Percentiles rank a stretch among this genome's conserved stretches.
Evolutionary conservation across 495 filamentous ascomycete species (phyloP).

Genomic region (Umbilicaria muhlenbergii): DNA sequence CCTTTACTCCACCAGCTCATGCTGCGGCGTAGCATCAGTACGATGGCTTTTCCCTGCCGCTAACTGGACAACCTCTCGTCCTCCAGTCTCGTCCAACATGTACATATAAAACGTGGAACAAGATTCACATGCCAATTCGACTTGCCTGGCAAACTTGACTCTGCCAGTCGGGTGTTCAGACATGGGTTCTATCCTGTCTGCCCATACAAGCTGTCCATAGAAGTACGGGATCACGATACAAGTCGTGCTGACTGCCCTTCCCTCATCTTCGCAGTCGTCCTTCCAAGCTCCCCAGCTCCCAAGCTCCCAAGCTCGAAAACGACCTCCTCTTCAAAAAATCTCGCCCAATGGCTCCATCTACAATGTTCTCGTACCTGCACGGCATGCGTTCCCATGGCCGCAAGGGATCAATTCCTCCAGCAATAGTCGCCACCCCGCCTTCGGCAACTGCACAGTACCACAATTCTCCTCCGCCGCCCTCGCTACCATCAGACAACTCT

Average conservation of each 20-base stretch:
- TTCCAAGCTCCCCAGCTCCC: no score
- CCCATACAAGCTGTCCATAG: neutral
- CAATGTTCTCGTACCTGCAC: constrained; percentile 26
- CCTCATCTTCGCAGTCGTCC: neutral
- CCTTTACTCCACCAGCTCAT: no score
- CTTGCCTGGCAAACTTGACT: no score
- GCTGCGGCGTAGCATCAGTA: no score
- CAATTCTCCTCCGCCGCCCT: neutral
- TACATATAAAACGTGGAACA: no score
- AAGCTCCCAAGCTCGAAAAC: neutral
- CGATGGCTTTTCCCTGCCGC: no score
- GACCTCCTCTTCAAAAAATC: neutral
- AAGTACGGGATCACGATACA: neutral
- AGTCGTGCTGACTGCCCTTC: neutral
- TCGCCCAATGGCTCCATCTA: constrained; percentile 4
- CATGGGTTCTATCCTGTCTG: neutral
- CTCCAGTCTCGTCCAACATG: no score
- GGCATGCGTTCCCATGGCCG: constrained; percentile 17
- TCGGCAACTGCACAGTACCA: constrained; percentile 3
- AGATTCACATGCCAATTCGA: no score
- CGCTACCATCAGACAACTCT: constrained; percentile 1
- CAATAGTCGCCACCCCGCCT: constrained; percentile 2
- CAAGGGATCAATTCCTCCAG: constrained; percentile 15
- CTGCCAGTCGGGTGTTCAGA: neutral
- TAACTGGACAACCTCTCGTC: no score